Conservation (phyloP, 2,329 filamentous ascomycete genomes). For the Xylaria polymorpha region DNA sequence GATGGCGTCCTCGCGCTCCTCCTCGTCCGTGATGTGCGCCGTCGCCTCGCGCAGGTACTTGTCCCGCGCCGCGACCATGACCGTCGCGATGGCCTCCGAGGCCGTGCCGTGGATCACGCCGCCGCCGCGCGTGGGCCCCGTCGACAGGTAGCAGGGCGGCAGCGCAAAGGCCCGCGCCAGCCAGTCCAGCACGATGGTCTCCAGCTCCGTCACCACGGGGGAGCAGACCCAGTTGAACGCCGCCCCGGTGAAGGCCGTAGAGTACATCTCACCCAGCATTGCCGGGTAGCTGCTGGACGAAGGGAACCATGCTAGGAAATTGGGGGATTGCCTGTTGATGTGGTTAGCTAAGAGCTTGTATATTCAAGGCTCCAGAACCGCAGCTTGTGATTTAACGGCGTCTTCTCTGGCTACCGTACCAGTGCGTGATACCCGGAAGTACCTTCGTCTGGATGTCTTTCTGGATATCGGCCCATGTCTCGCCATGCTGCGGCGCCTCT, state of each 20-base stretch:
- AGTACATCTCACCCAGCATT: constrained; percentile 94
- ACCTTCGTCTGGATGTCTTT: constrained; percentile 87
- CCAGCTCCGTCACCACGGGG: constrained; percentile 90
- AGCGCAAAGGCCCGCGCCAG: constrained; percentile 79
- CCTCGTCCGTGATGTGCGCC: constrained; percentile 59
- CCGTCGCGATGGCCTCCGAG: constrained; percentile 86
- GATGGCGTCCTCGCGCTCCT: constrained; percentile 76
- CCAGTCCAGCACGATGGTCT: constrained; percentile 95
- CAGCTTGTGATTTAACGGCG: not conserved
- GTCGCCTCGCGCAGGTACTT: constrained; percentile 74
- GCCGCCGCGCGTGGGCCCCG: constrained; percentile 76
- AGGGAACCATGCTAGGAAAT: constrained; percentile 97
- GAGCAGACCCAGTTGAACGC: constrained; percentile 98
- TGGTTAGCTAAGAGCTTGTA: not conserved
- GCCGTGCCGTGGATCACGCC: constrained; percentile 96
- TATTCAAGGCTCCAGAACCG: not conserved
- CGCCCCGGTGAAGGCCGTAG: constrained; percentile 85
- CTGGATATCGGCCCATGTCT: constrained; percentile 82
- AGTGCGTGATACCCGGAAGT: constrained; percentile 92
- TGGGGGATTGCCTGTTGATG: constrained; percentile 77
- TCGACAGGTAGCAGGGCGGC: constrained; percentile 78
- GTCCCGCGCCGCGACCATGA: constrained; percentile 88
- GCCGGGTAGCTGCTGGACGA: constrained; percentile 83
- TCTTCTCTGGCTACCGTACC: constrained; percentile 56
- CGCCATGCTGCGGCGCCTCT: constrained; percentile 72